Base-by-base conservation (phyloP, 139 green algal species). In the Diplosphaera chodatii region DNA sequence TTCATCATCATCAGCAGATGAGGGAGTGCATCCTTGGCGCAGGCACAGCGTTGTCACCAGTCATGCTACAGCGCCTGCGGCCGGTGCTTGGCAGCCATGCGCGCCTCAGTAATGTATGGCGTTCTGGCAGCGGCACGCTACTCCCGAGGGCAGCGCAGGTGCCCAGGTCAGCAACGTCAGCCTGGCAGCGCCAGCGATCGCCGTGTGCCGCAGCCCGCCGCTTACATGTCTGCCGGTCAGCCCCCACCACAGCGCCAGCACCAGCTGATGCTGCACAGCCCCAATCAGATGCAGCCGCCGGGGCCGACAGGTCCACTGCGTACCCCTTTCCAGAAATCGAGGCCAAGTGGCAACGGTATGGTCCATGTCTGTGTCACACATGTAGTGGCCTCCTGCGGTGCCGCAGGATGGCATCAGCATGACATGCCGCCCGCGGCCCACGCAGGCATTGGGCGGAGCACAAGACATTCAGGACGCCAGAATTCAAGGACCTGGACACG, bases 271-370 rank as follows among this genome's bases (percentile, higher is more conserved):
- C 13, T 3, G 48, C 48, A 5, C 48, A 25, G 18, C 48, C 22
- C 13, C 48, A 23, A 18, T 3, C 48, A n/a, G 48, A 21, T 3
- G 48, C 18, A 3, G 48, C 13, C 48, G 48, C 8, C 48, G 48
- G 16, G 16, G 48, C 32, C 20, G 21, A 1, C 63, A 37, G 56
- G 34, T 74, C 76, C 3, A 66, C 29, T n/a, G 86, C 81, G 0
- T 98, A 97, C 66, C 93, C 93, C 0, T 97, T 97, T 66, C n/a
- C 82, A 18, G 85, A 91, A 0, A 89, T 98, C 55, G 93, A 98
- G 79, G 64, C 67, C 2, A 97, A 96, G 76, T 99, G 95, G 95
- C 74, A 79, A 66, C 25, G 59, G 59, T 65, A 23, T n/a, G n/a
- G n/a, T n/a, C n/a, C n/a, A n/a, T n/a, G n/a, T n/a, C n/a, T n/a